These are phyloP conservation scores for Physcomitrellopsis africana DNA, from an alignment of 225 moss, liverwort and hornwort genomes.

Conservation along the genomic window DNA sequence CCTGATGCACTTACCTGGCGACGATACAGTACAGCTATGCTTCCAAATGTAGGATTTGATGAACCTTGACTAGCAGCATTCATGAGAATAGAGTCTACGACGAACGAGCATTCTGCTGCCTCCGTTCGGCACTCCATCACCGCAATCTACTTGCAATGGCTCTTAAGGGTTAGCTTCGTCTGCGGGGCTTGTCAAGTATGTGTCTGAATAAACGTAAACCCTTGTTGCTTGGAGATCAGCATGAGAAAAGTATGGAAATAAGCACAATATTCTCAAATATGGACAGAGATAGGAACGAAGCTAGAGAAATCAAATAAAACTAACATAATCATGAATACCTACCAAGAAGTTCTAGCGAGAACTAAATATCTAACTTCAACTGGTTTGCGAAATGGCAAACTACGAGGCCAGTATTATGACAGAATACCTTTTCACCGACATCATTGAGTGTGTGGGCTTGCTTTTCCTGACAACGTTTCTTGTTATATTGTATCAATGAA, in stretches of 20 bases:
- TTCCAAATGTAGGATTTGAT: conserved; percentile 59
- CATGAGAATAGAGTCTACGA: conserved; percentile 82
- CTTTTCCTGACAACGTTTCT: conserved; percentile 70
- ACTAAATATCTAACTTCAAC: not conserved
- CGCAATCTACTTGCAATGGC: conserved; percentile 58
- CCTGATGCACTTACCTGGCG: conserved; percentile 71
- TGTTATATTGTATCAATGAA: conserved; percentile 77
- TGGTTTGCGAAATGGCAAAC: conserved; percentile 8
- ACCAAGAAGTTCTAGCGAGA: not conserved
- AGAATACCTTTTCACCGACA: conserved; percentile 80
- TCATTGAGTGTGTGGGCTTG: conserved; percentile 74
- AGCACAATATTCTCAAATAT: too few relatives aligned
- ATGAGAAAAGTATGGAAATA: not conserved
- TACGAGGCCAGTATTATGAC: not conserved
- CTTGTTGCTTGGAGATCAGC: conserved; percentile 1
- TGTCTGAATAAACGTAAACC: not conserved
- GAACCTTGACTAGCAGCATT: conserved; percentile 48
- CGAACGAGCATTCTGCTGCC: conserved; percentile 78
- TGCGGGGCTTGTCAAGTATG: conserved; percentile 37
- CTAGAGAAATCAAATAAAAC: not conserved
- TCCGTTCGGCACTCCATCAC: conserved; percentile 94
- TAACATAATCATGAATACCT: not conserved
- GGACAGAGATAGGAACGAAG: conserved; percentile 10
- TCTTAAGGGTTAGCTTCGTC: conserved; percentile 28
- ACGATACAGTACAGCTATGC: conserved; percentile 84